Percentiles rank a stretch among this genome's conserved stretches.
Conservation (phyloP, 1,284 basidiomycete genomes). For the Apiotrichum mycotoxinovorans region DNA sequence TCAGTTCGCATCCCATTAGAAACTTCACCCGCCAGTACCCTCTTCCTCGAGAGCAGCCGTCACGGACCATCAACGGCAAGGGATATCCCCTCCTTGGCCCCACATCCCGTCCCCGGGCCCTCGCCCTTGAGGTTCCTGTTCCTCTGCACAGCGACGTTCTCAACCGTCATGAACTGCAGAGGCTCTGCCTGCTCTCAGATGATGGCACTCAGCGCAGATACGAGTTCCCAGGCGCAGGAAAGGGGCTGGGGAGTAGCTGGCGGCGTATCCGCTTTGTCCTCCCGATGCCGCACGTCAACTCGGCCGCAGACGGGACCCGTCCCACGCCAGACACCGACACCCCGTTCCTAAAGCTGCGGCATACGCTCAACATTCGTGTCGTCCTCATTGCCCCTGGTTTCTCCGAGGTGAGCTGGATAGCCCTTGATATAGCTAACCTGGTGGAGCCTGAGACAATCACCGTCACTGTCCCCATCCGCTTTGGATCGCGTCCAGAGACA, state of each 20-base stretch:
- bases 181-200: slow-evolving; percentile 33
- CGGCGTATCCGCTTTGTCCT: slow-evolving; percentile 43
- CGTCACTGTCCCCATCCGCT: slow-evolving; percentile 41
- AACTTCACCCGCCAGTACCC: slow-evolving; percentile 30
- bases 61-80: slow-evolving; percentile 31
- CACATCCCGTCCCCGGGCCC: background rate
- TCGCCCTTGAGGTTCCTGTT: too few relatives aligned
- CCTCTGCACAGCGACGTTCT: background rate
- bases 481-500: slow-evolving; percentile 33
- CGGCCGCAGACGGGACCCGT: slow-evolving; percentile 11
- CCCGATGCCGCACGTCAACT: slow-evolving; percentile 22
- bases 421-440: background rate
- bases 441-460: slow-evolving; percentile 24
- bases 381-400: slow-evolving; percentile 26
- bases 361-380: slow-evolving; percentile 41
- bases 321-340: slow-evolving; percentile 26
- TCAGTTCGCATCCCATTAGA: slow-evolving; percentile 28
- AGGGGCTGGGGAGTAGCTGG: slow-evolving; percentile 20
- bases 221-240: background rate
- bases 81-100: slow-evolving; percentile 1
- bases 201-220: slow-evolving; percentile 25
- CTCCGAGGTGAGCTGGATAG: slow-evolving; percentile 9
- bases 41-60: slow-evolving; percentile 20
- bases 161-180: background rate
- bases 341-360: slow-evolving; percentile 41